These are phyloP conservation scores for Trypanosoma boissoni DNA, from an alignment of 208 protist species.

Conservation along the genomic window DNA sequence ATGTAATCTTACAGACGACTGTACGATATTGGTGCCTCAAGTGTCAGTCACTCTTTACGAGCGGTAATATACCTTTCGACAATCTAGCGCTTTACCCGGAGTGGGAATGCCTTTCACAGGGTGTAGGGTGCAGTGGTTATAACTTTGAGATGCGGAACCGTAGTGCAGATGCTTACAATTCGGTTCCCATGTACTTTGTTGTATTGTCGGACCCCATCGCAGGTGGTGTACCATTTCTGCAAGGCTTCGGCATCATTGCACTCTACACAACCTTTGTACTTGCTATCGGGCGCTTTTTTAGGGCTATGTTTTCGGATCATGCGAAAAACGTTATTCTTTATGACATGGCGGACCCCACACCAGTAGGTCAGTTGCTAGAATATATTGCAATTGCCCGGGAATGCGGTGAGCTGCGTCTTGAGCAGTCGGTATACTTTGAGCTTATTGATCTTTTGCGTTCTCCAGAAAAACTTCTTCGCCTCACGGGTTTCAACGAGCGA, in stretches of 20 bases:
- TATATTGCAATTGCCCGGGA: slow-evolving; percentile 50
- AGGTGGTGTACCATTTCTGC: slow-evolving; percentile 51
- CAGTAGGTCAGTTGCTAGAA: slow-evolving; percentile 51
- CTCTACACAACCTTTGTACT: slow-evolving; percentile 86
- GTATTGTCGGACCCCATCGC: slow-evolving; percentile 52
- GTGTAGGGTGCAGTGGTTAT: slow-evolving; percentile 32
- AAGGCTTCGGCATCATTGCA: slow-evolving; percentile 66
- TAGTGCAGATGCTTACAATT: background rate
- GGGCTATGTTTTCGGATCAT: slow-evolving; percentile 50
- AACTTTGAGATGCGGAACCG: slow-evolving; percentile 43
- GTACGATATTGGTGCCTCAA: slow-evolving; percentile 69
- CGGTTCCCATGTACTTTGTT: slow-evolving; percentile 46
- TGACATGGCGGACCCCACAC: slow-evolving; percentile 58
- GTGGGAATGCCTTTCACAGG: slow-evolving; percentile 43
- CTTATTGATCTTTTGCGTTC: slow-evolving; percentile 72
- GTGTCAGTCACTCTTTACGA: slow-evolving; percentile 65
- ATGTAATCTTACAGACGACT: slow-evolving; percentile 24
- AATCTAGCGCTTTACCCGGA: slow-evolving; percentile 35
- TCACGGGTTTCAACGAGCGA: slow-evolving; percentile 41
- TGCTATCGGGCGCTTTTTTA: slow-evolving; percentile 63
- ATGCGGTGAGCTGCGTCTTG: slow-evolving; percentile 61
- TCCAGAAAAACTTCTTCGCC: slow-evolving; percentile 49
- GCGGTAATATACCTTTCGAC: slow-evolving; percentile 47
- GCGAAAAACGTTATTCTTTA: slow-evolving; percentile 38
- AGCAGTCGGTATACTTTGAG: slow-evolving; percentile 75